phyloP scores from a whole-genome alignment of 129 eudicot genomes.

The Pseudognaphalium luteoalbum region DNA sequence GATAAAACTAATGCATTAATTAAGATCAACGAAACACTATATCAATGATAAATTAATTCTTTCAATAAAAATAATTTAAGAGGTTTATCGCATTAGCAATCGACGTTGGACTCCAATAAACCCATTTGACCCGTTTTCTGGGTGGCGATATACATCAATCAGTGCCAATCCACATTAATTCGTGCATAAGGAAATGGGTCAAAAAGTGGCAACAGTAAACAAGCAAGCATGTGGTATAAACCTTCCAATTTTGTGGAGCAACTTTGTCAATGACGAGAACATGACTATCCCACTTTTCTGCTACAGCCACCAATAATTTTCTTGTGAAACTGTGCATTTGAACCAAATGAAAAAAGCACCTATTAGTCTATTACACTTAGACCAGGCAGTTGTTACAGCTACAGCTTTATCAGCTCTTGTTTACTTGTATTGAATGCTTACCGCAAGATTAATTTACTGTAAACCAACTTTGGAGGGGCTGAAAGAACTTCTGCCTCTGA shows the following conservation, averaged over 20 bases:
- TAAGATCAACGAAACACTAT: not conserved
- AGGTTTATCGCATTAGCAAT: conserved; percentile 1
- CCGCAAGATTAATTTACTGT: conserved; percentile 90
- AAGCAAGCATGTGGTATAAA: conserved; percentile 31
- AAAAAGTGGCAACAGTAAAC: not conserved
- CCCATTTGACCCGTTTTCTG: too few relatives aligned
- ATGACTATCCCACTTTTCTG: conserved; percentile 77
- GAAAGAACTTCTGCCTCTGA: conserved; percentile 94
- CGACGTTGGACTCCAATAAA: not conserved
- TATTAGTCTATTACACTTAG: not conserved
- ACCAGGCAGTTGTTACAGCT: not conserved
- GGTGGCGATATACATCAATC: too few relatives aligned
- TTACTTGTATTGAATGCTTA: conserved; percentile 28
- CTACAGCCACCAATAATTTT: conserved; percentile 83
- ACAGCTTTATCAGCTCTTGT: not conserved
- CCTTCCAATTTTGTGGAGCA: conserved; percentile 85
- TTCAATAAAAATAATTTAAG: not conserved
- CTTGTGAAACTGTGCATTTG: conserved; percentile 67
- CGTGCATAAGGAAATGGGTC: not conserved
- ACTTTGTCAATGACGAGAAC: conserved; percentile 76
- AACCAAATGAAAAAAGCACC: conserved; percentile 12
- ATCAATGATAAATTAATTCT: not conserved
- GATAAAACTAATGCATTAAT: not conserved
- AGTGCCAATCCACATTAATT: not conserved
- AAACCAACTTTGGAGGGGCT: conserved; percentile 97